Evolutionary conservation across 345 rosid genomes (phyloP), one percentile per base, ranked within the genome.

Genomic region (Arabidopsis arenosa): DNA sequence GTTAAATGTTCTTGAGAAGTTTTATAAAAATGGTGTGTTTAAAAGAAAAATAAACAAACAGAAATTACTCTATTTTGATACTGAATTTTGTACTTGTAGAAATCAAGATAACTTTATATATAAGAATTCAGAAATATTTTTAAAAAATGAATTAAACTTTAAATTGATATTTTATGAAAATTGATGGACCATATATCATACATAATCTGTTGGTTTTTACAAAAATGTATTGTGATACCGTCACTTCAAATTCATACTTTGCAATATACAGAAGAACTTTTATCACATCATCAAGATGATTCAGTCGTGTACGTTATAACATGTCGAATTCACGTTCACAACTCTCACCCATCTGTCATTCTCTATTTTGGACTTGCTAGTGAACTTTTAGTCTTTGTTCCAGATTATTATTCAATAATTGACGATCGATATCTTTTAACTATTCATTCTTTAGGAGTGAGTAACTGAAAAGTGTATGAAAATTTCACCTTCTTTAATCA

Each of bases 351-450:
- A 68, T 60, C 28, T 66, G 79, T 68, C 70, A 35, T 51, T 40
- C 70, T 68, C 74, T 41, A n/a, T 62, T 60, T 23, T 11, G 28
- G 36, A 49, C 30, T 68, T 76, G 56, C 40, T 75, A 52, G 37
- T 41, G 74, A 68, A 68, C 35, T 62, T 70, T 55, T 76, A 76
- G 75, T 61, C 32, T 32, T 68, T 75, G 63, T 68, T 56, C 61
- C 56, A 49, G 55, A 40, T 52, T 59, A 40, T 48, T 48, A 7
- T 69, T 63, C 64, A 76, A 53, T 69, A 41, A 53, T 69, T 69
- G 69, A 33, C 48, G 43, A 51, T 68, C 64, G 8, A 32, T 40
- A 14, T 3, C 60, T 51, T 75, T 66, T 41, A 53, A 68, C 49
- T 59, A 39, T 75, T 75, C 60, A 7, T 67, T 67, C 55, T 41